Evolutionary conservation across 345 rosid genomes (phyloP), one percentile per base, ranked within the genome.

Genomic region (Geranium rotundifolium): DNA sequence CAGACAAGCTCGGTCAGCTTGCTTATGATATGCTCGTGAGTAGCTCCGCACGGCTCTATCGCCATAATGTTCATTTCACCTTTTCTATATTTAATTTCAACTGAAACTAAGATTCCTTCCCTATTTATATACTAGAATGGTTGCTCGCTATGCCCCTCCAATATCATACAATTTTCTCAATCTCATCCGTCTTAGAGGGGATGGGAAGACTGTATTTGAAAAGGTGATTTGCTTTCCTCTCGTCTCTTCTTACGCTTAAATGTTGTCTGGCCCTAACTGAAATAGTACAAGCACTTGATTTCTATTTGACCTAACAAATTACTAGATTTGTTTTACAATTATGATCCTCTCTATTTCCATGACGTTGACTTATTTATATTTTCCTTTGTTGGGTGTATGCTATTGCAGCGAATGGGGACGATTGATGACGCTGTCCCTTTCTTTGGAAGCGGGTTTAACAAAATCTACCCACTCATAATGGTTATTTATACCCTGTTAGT

Each of bases 11-110:
- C 99, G 56, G 99, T 95, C 62, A 87, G 85, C 77, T 80, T 95
- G 84, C 90, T 95, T 61, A 90, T 95, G 99, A 95, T 95, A 75
- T 90, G 99, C 86, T 95, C 97, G 97, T 95, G 77, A 85, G 96
- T 75, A 54, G 63, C 12, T 46, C 52, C 3, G 12, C 52, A 46
- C 3, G 52, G 52, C 52, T 46, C 16, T 46, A 46, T 14, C 52
- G 0, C 16, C 15, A 14, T 46, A 46, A 46, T 46, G 14, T 46
- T 14, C 52, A 46, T 46, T 34, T 46, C 52, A 46, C 52, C 14
- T 46, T 46, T 9, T 34, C 41, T 34, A 34, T 34, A 34, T 34
- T 34, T 34, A 1, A 34, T 34, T 34, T 46, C 52, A 12, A 46
- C 52, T 9, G 52, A 46, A 46, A 39, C 17, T 68, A 54, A 64